Evolutionary conservation across 345 rosid species (phyloP).

Genomic region (Eucalyptus shirleyi): DNA sequence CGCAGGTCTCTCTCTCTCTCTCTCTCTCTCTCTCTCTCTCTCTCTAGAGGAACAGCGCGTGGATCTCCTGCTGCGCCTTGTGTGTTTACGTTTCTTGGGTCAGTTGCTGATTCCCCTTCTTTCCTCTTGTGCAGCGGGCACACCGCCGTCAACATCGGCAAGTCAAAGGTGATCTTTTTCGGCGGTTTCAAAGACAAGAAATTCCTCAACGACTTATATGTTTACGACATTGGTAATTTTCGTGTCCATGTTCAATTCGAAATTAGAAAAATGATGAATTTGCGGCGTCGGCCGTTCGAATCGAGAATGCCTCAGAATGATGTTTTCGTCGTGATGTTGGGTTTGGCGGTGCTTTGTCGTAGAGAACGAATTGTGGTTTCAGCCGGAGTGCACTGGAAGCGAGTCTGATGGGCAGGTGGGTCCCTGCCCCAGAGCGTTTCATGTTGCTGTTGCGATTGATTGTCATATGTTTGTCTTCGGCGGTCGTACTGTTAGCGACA

Average conservation of each 20-base stretch:
- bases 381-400: conserved; percentile 84
- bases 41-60: not conserved
- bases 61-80: not conserved
- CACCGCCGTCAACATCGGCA: conserved; percentile 62
- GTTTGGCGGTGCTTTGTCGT: not conserved
- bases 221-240: conserved; percentile 67
- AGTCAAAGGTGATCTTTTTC: conserved; percentile 73
- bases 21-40: not conserved
- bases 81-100: not conserved
- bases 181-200: conserved; percentile 85
- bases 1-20: conserved; percentile 42
- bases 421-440: conserved; percentile 88
- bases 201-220: conserved; percentile 58
- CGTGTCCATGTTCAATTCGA: not conserved
- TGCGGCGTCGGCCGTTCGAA: not conserved
- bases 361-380: conserved; percentile 90
- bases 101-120: not conserved
- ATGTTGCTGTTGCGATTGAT: conserved; percentile 85
- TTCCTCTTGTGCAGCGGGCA: conserved; percentile 54
- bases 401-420: conserved; percentile 79
- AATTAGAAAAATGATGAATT: not conserved
- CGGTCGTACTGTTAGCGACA: conserved; percentile 67
- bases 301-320: not conserved
- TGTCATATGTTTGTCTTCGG: conserved; percentile 96
- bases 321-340: not conserved